phyloP scores from a whole-genome alignment of 257 asterid genomes.

The Linaria vulgaris region DNA sequence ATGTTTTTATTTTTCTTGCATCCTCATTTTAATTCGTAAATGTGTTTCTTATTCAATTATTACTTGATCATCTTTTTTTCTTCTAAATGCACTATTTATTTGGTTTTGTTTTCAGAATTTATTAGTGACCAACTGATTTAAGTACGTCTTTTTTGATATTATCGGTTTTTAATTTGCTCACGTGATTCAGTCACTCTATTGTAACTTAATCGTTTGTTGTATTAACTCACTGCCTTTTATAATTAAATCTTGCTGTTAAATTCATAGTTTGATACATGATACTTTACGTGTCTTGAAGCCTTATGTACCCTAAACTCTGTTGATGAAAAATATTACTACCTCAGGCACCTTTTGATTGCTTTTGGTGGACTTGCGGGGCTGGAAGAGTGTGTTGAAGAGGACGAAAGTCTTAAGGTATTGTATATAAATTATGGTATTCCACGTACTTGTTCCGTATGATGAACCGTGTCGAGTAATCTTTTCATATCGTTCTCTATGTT shows the following conservation, averaged over 20 bases:
- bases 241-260: neutral
- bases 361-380: constrained; percentile 98
- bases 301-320: neutral
- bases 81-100: neutral
- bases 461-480: neutral
- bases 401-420: constrained; percentile 63
- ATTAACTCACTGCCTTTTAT: neutral
- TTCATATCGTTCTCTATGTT: neutral
- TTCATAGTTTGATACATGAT: neutral
- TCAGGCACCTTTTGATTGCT: constrained; percentile 90
- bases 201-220: neutral
- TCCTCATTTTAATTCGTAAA: too few relatives aligned
- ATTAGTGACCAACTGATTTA: too few relatives aligned
- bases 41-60: neutral
- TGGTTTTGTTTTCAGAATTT: neutral
- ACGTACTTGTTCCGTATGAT: too few relatives aligned
- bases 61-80: neutral
- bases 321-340: neutral
- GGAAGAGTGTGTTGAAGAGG: constrained; percentile 94
- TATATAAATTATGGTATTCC: neutral
- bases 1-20: too few relatives aligned
- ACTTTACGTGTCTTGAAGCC: neutral
- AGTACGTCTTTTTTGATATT: too few relatives aligned
- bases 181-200: neutral
- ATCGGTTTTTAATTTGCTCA: neutral